Percentiles rank a stretch among this genome's conserved stretches.
phyloP scores from a whole-genome alignment of 805 yeast genomes.

The Wickerhamiella musiphila region DNA sequence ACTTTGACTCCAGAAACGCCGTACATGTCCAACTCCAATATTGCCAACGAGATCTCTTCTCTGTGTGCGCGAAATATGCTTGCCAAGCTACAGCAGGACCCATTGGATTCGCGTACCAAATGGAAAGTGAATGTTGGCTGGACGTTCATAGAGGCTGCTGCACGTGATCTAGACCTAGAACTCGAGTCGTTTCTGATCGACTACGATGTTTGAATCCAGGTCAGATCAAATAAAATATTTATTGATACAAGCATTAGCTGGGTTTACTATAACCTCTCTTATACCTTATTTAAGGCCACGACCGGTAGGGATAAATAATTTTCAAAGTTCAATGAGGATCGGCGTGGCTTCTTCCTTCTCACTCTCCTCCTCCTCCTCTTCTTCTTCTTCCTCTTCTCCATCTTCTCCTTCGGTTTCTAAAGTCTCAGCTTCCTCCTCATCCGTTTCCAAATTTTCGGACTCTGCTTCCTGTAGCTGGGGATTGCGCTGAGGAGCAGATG shows the following conservation, averaged over 20 bases:
- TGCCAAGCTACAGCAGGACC: constrained; percentile 30
- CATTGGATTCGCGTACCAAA: constrained; percentile 46
- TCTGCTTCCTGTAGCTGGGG: too few species aligned
- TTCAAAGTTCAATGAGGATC: constrained; percentile 12
- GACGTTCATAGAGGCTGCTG: constrained; percentile 41
- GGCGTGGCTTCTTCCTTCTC: constrained; percentile 4
- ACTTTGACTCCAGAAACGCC: constrained; percentile 30
- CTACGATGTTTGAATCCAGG: constrained; percentile 5
- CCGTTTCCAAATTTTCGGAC: too few species aligned
- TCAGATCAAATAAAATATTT: not conserved
- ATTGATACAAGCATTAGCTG: not conserved
- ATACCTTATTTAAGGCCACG: not conserved
- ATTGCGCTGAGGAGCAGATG: not conserved
- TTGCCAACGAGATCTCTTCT: constrained; percentile 39
- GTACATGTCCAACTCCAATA: constrained; percentile 21
- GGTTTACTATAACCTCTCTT: not conserved
- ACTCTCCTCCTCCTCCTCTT: constrained; percentile 2
- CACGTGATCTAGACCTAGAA: constrained; percentile 48
- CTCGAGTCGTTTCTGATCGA: constrained; percentile 42
- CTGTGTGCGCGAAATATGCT: constrained; percentile 36
- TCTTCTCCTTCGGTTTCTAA: constrained; percentile 6
- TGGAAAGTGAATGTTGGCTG: constrained; percentile 70
- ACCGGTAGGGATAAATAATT: not conserved
- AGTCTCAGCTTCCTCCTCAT: constrained; percentile 1
- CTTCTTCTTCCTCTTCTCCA: constrained; percentile 7